Conservation (phyloP, 208 protist species). For the Tetramitus jugosus region DNA sequence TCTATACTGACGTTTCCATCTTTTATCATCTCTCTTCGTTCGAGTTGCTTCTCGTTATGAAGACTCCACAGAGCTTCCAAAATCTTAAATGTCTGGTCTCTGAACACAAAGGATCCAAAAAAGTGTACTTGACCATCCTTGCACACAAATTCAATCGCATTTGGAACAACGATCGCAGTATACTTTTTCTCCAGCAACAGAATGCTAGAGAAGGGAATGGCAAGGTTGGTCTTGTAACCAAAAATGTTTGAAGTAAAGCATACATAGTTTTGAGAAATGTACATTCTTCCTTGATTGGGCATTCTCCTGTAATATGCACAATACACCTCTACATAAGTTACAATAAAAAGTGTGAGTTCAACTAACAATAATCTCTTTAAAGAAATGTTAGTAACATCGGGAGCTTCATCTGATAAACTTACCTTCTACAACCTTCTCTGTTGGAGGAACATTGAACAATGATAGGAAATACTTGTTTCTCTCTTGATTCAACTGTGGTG, state of each 20-base stretch:
- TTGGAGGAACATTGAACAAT: no score
- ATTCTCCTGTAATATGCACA: constrained; percentile 21
- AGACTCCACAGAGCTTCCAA: background rate
- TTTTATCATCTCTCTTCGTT: constrained; percentile 10
- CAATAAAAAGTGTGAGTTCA: no score
- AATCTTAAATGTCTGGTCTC: constrained; percentile 6
- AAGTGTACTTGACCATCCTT: constrained; percentile 8
- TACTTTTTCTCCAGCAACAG: constrained; percentile 6
- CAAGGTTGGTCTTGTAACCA: constrained; percentile 19
- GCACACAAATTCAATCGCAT: constrained; percentile 14
- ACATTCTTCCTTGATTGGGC: constrained; percentile 10
- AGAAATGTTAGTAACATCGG: no score
- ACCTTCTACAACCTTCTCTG: no score
- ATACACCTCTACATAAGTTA: no score
- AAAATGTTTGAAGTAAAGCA: constrained; percentile 25
- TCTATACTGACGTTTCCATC: background rate
- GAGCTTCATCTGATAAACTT: no score
- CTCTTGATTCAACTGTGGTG: no score
- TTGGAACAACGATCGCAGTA: constrained; percentile 18
- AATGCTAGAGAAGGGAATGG: constrained; percentile 10
- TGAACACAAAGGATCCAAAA: constrained; percentile 25
- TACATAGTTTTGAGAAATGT: constrained; percentile 22
- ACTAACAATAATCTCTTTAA: no score
- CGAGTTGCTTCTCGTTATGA: no score
- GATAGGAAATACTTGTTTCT: no score